A percentile compares a stretch with the other conserved stretches of the same genome.
phyloP scores from a whole-genome alignment of 2,329 filamentous ascomycete species.

The Truncatella angustata region DNA sequence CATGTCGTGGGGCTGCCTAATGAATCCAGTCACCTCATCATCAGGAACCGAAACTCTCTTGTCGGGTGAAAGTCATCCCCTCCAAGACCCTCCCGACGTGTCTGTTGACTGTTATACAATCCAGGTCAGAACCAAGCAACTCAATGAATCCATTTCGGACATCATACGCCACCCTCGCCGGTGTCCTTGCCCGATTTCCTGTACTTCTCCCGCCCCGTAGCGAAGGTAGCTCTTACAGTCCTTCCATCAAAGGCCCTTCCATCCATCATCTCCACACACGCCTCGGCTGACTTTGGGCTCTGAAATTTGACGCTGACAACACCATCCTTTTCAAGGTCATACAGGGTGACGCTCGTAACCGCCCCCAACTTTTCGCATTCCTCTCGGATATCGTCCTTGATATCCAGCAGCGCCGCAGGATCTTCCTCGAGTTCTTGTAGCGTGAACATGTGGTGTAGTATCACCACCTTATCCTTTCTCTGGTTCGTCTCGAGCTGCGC shows the following conservation, averaged over 20 bases:
- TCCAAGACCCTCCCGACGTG: too few species aligned
- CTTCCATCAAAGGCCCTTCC: conserved; percentile 77
- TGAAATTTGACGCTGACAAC: conserved; percentile 83
- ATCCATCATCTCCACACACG: conserved; percentile 73
- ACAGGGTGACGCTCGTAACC: conserved; percentile 89
- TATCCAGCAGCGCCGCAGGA: conserved; percentile 77
- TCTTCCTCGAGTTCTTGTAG: conserved; percentile 82
- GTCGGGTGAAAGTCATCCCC: too few species aligned
- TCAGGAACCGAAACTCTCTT: too few species aligned
- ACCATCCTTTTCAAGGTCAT: conserved; percentile 81
- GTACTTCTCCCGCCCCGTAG: conserved; percentile 71
- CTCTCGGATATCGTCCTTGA: conserved; percentile 90
- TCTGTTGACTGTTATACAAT: not conserved
- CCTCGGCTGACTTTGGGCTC: conserved; percentile 66
- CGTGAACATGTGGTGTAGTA: conserved; percentile 93
- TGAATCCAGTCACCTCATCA: too few species aligned
- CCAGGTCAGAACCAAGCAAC: not conserved
- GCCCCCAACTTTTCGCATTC: conserved; percentile 84
- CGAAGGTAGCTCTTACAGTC: conserved; percentile 68
- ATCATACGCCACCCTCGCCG: conserved; percentile 16
- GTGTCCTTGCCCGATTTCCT: conserved; percentile 62
- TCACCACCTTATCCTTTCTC: conserved; percentile 75
- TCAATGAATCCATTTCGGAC: not conserved
- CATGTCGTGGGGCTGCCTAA: too few species aligned
- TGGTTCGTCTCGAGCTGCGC: conserved; percentile 44